Evolutionary conservation across 129 eudicot species (phyloP).

Genomic region (Saussurea involucrata): DNA sequence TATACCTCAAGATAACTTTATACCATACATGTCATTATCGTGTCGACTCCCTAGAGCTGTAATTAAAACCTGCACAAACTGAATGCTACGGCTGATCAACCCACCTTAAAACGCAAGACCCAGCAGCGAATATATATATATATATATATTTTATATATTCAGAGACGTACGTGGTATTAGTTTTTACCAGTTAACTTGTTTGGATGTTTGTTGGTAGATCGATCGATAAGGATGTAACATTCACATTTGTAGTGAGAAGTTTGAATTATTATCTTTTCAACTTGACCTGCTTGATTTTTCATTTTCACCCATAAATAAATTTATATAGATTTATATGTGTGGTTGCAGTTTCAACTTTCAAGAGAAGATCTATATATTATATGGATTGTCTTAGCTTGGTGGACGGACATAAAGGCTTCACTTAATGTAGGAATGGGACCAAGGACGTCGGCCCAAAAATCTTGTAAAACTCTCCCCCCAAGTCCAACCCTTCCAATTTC

Average conservation of each 20-base stretch:
- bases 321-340: background rate
- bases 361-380: background rate
- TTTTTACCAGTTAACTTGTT: background rate
- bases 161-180: background rate
- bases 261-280: background rate
- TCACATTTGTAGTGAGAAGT: background rate
- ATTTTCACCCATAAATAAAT: background rate
- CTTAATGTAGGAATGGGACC: background rate
- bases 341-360: background rate
- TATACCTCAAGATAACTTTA: background rate
- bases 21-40: conserved; percentile 23
- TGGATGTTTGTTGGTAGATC: background rate
- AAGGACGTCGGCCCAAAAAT: background rate
- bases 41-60: background rate
- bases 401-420: background rate
- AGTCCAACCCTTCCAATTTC: background rate
- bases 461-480: background rate
- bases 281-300: background rate
- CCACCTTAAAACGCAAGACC: background rate
- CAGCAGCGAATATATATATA: background rate
- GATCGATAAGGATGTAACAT: background rate
- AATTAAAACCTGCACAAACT: background rate
- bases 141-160: background rate
- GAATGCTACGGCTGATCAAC: background rate
- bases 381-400: background rate